Conservation (phyloP, 2,329 filamentous ascomycete genomes). For the Aspergillus sp. region DNA sequence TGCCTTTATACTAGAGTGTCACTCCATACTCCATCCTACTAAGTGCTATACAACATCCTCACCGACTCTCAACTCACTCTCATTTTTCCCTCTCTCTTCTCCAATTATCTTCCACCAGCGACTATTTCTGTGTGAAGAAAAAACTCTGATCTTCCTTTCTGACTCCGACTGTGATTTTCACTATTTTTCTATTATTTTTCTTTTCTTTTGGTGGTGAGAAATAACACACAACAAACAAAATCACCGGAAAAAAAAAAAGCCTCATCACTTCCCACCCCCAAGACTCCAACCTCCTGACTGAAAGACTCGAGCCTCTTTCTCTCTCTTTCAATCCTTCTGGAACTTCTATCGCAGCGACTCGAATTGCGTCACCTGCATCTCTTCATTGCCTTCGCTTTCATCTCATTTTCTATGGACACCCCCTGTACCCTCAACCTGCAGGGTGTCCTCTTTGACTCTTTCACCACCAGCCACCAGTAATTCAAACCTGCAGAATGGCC, state of each 20-base stretch:
- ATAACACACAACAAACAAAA: not conserved
- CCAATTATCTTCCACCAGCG: not conserved
- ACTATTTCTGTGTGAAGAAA: too few species aligned
- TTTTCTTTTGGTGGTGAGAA: too few species aligned
- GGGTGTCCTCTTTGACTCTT: slow-evolving; percentile 30
- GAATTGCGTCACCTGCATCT: not conserved
- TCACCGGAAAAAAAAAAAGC: not conserved
- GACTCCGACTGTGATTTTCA: not conserved
- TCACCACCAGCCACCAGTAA: slow-evolving; percentile 20
- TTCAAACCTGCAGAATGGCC: slow-evolving; percentile 31
- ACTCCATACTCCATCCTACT: too few species aligned
- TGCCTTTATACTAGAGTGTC: too few species aligned
- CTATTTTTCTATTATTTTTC: too few species aligned
- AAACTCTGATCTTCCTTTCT: too few species aligned
- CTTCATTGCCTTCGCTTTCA: not conserved
- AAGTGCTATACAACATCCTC: not conserved
- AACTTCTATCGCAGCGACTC: not conserved
- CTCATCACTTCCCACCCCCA: not conserved
- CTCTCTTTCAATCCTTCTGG: not conserved
- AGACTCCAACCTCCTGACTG: slow-evolving; percentile 3
- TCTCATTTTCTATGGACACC: slow-evolving; percentile 26
- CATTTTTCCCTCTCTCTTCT: not conserved
- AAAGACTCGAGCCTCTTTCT: not conserved
- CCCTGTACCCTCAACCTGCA: slow-evolving; percentile 20
- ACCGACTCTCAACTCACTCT: not conserved